Conservation (phyloP, 2,329 filamentous ascomycete genomes). For the Epichloe gansuensis region DNA sequence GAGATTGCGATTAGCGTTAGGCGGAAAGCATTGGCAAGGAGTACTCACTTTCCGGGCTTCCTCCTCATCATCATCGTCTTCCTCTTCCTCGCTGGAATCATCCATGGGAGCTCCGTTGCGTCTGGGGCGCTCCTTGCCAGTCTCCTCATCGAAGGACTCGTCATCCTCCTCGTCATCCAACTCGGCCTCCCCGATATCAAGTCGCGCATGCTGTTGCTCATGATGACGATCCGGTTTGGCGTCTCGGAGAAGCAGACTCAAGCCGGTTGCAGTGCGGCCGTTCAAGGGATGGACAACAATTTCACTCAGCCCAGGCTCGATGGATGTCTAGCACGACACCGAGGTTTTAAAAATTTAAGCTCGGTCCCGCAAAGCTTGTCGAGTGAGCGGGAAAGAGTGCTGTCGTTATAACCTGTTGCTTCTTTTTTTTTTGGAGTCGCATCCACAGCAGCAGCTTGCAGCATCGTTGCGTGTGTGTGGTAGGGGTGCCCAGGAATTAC, state of each 20-base stretch:
- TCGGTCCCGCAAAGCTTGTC: constrained; percentile 2
- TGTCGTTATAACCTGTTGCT: background rate
- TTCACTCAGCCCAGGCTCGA: background rate
- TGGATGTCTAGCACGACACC: background rate
- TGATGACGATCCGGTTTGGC: constrained; percentile 24
- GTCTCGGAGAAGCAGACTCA: background rate
- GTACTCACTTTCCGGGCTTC: constrained; percentile 56
- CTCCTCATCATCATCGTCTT: constrained; percentile 85
- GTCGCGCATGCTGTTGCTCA: constrained; percentile 57
- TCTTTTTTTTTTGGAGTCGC: constrained; percentile 16
- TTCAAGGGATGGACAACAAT: background rate
- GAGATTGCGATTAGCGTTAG: constrained; percentile 8
- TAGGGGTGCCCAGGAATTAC: constrained; percentile 10
- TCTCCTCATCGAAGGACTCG: constrained; percentile 69
- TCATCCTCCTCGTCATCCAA: constrained; percentile 79
- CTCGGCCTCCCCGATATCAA: constrained; percentile 76
- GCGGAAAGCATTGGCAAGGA: background rate
- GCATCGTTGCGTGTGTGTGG: constrained; percentile 15
- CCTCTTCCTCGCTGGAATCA: constrained; percentile 85
- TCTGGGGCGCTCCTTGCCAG: constrained; percentile 42
- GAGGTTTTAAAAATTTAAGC: background rate
- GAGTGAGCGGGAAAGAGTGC: constrained; percentile 5
- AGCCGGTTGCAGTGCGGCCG: background rate
- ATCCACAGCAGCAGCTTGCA: constrained; percentile 9
- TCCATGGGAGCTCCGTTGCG: constrained; percentile 38